Base-by-base conservation (phyloP, 108 stramenopile species). In the Discostella pseudostelligera region DNA sequence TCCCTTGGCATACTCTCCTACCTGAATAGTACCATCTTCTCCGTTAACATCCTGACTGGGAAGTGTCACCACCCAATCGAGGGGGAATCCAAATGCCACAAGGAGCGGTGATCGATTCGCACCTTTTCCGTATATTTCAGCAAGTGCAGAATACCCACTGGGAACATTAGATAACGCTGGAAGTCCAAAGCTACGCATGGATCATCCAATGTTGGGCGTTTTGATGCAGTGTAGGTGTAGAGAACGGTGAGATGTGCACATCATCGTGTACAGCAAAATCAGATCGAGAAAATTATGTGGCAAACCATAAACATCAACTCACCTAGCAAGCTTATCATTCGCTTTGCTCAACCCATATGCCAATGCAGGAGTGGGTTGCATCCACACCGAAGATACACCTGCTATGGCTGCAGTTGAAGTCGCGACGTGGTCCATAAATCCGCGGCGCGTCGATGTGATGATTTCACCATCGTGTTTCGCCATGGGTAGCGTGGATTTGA, bases 1-100 rank as follows among this genome's bases (percentile, higher is more conserved):
- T n/a, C 95, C 97, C 83, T 95, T 96, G 40, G 83, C 89, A 74
- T 97, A 97, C 72, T 97, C 92, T 1, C 97, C 97, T 39, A 92
- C 93, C 36, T 94, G 92, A 43, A 97, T 80, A 8, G 97, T 96
- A 26, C 97, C 97, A 59, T 93, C 95, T 80, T 97, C 97, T 42
- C 93, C 94, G 78, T 97, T 97, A 11, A 84, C 84, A 79, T 97
- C 92, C 24, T 93, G 85, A 68, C 79, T 87, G 2, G 97, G 97
- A 32, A 83, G 57, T 12, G 83, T 81, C 8, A 96, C 92, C 19
- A 97, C 86, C 97, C 97, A 97, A 48, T 90, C 91, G 32, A 84
- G 56, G n/a, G 95, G 95, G 65, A 90, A 89, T 44, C 66, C 72
- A 69, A 94, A 96, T 39, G 82, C 65, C 49, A 97, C 94, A 3